Percentiles rank a stretch among this genome's conserved stretches.
Conservation (phyloP, 2,329 filamentous ascomycete genomes). For the Endothia cerciana region DNA sequence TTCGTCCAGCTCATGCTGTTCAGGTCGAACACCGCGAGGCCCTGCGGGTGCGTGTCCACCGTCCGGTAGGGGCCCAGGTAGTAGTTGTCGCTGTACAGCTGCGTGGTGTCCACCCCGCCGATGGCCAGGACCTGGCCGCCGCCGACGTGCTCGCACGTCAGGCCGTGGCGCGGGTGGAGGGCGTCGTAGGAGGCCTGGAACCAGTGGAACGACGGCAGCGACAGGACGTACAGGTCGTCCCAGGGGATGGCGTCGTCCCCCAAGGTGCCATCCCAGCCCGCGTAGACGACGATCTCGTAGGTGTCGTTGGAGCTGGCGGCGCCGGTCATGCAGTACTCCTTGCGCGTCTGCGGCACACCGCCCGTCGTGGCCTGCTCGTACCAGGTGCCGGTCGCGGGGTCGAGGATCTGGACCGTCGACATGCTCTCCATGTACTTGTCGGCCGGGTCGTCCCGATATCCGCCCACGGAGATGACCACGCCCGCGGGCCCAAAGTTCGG, state of each 20-base stretch:
- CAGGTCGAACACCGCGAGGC: slow-evolving; percentile 33
- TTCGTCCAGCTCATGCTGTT: slow-evolving; percentile 27
- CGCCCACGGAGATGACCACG: slow-evolving; percentile 17
- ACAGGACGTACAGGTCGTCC: slow-evolving; percentile 34
- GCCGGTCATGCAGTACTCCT: slow-evolving; percentile 34
- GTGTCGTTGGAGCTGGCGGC: slow-evolving; percentile 32
- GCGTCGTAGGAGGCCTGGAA: slow-evolving; percentile 32
- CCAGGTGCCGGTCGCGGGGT: slow-evolving; percentile 29
- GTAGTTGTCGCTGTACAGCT: slow-evolving; percentile 9
- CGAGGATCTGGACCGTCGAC: slow-evolving; percentile 29
- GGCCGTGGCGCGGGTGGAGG: slow-evolving; percentile 31
- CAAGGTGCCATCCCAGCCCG: slow-evolving; percentile 31
- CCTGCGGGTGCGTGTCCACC: slow-evolving; percentile 29
- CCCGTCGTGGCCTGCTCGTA: slow-evolving; percentile 33
- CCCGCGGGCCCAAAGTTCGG: slow-evolving; percentile 23
- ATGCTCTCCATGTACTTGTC: slow-evolving; percentile 23
- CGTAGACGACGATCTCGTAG: slow-evolving; percentile 34
- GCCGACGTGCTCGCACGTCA: slow-evolving; percentile 37
- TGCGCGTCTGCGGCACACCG: slow-evolving; percentile 26
- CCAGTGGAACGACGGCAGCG: slow-evolving; percentile 35
- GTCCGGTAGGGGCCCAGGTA: slow-evolving; percentile 31
- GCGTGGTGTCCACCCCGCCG: slow-evolving; percentile 36
- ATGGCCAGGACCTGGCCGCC: slow-evolving; percentile 46
- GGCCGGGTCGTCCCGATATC: not conserved
- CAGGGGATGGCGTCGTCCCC: slow-evolving; percentile 29